Conservation (phyloP, 1,284 basidiomycete genomes). For the Cerrena zonata region DNA sequence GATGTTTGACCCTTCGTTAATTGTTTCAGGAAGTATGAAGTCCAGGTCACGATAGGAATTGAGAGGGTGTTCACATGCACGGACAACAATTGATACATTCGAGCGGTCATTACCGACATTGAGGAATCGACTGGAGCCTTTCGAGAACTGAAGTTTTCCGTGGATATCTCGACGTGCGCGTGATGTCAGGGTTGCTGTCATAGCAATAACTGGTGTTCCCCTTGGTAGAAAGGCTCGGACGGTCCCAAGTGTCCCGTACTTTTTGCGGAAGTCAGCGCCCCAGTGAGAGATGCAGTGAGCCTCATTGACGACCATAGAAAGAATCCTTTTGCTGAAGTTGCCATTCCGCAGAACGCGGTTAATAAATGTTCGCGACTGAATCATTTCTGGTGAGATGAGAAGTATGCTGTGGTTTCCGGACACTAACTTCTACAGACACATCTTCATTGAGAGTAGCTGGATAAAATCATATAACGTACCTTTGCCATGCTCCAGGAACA, state of each 20-base stretch:
- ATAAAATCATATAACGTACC: conserved; percentile 11
- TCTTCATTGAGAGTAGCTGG: conserved; percentile 1
- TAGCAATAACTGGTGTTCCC: conserved; percentile 29
- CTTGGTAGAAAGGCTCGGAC: conserved; percentile 31
- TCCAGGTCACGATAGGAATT: conserved; percentile 33
- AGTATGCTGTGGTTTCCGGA: conserved; percentile 29
- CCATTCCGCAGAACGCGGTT: conserved; percentile 27
- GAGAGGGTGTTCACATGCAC: conserved; percentile 32
- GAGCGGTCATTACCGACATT: conserved; percentile 34
- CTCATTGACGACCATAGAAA: conserved; percentile 33
- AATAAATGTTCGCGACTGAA: conserved; percentile 30
- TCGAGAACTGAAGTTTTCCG: conserved; percentile 27
- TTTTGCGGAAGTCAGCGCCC: conserved; percentile 36
- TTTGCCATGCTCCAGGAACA: conserved; percentile 19
- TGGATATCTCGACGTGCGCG: conserved; percentile 29
- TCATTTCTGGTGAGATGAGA: conserved; percentile 35
- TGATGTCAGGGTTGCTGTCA: too few relatives aligned
- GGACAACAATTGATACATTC: conserved; percentile 35
- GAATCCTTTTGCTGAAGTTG: conserved; percentile 19
- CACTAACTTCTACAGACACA: conserved; percentile 24
- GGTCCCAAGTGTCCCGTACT: conserved; percentile 31
- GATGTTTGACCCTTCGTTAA: conserved; percentile 7
- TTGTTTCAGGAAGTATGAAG: conserved; percentile 28
- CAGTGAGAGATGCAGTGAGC: conserved; percentile 38
- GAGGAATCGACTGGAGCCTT: conserved; percentile 6